Base-by-base conservation (phyloP, 2,329 filamentous ascomycete genomes). In the Phoma sp. region DNA sequence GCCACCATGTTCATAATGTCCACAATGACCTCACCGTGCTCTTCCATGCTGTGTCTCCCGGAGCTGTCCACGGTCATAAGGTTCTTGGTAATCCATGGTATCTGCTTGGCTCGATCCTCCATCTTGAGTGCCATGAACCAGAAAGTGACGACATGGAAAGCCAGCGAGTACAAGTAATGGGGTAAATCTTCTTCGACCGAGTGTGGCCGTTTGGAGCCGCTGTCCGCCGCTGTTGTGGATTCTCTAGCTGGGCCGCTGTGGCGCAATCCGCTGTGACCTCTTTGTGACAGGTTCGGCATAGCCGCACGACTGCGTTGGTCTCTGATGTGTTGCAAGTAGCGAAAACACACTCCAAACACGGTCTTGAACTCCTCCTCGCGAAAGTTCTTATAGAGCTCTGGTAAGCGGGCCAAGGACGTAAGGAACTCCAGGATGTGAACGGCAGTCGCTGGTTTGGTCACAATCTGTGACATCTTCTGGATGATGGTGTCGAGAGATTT, bases 361-460 rank as follows among this genome's bases (percentile, higher is more conserved):
- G 91, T 92, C 59, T 91, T 90, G 74, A 94, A 97, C 68, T 98
- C 93, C 37, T 96, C 92, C 65, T 96, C 89, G 46, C 91, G 85
- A 72, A 97, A 91, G 69, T 96, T 96, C 70, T 91, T 87, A 70
- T 93, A 96, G 1, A 97, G 83, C 57, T 91, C 85, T 9, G 91
- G 91, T 54, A 97, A 80, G 32, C 94, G 88, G 48, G 93, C 92
- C 25, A 99, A 83, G 44, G 92, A 89, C 9, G 91, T 90, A n/a
- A 99, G 80, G 69, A 99, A 98, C 70, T 99, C 95, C 44, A 99
- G 81, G 57, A 99, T 96, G 70, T 99, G 95, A 58, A 97, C 89
- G 9, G 94, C 92, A 32, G 97, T 89, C 52, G 93, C 87, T 6
- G 92, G 88, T 68, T 96, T 93, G 1, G 95, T 98, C 68, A 99